phyloP scores from a whole-genome alignment of 768 basidiomycete species.

The Kwoniella dejecticola region DNA sequence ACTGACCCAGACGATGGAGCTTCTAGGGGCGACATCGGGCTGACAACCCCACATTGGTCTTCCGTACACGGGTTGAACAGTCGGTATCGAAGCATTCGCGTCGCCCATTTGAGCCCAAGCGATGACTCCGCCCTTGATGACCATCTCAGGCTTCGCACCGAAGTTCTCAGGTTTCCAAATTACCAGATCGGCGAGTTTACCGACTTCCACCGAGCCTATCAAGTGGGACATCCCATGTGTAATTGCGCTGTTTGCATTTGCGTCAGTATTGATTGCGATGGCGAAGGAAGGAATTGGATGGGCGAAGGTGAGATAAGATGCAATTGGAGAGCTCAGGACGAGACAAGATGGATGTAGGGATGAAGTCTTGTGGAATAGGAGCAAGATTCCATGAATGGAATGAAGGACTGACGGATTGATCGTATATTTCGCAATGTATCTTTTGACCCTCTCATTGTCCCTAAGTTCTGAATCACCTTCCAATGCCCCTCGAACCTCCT shows the following conservation, averaged over 20 bases:
- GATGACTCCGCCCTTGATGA: slow-evolving; percentile 92
- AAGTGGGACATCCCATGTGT: slow-evolving; percentile 87
- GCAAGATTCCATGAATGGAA: too few species aligned
- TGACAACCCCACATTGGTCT: slow-evolving; percentile 93
- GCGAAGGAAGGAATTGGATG: too few species aligned
- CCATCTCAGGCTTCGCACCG: slow-evolving; percentile 88
- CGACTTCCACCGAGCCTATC: slow-evolving; percentile 78
- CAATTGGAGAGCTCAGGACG: too few species aligned
- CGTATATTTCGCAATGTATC: slow-evolving; percentile 95
- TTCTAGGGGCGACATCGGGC: slow-evolving; percentile 74
- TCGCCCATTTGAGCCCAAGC: slow-evolving; percentile 95
- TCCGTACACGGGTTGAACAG: slow-evolving; percentile 82
- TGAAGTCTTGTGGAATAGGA: too few species aligned
- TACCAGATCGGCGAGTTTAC: slow-evolving; percentile 88
- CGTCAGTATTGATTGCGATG: too few species aligned
- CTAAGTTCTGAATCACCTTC: slow-evolving; percentile 70
- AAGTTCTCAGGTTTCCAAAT: slow-evolving; percentile 95
- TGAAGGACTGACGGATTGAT: slow-evolving; percentile 79
- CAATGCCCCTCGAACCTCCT: slow-evolving; percentile 73
- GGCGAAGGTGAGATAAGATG: too few species aligned
- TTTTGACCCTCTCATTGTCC: slow-evolving; percentile 89
- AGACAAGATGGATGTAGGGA: too few species aligned
- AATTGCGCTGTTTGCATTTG: slow-evolving; percentile 70
- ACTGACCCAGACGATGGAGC: slow-evolving; percentile 86
- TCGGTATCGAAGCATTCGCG: slow-evolving; percentile 92